Percentiles rank a stretch among this genome's conserved stretches.
phyloP scores from a whole-genome alignment of 139 green algal genomes.

The Chlorella sp. region DNA sequence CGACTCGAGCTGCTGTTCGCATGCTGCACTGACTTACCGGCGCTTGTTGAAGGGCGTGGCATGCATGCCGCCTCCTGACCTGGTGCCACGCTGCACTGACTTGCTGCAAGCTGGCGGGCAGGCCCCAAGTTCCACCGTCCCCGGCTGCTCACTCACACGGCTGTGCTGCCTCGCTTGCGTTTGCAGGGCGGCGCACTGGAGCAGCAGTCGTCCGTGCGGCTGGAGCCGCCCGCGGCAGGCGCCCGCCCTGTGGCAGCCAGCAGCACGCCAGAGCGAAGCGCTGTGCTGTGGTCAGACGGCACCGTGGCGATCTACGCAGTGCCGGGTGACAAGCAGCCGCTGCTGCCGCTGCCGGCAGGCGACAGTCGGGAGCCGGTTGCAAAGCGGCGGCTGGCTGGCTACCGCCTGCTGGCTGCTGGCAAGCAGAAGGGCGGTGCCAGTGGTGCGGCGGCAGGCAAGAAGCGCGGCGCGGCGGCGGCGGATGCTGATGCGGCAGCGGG shows the following conservation, averaged over 20 bases:
- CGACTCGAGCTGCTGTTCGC: too few species aligned
- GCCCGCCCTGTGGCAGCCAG: background rate
- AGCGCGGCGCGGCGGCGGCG: constrained; percentile 1
- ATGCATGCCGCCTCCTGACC: too few species aligned
- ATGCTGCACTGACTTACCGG: too few species aligned
- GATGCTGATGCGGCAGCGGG: background rate
- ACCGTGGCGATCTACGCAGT: constrained; percentile 14
- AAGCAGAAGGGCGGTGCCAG: background rate
- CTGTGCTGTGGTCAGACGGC: constrained; percentile 39
- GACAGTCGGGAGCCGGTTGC: background rate
- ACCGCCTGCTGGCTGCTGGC: background rate
- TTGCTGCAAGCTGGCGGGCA: too few species aligned
- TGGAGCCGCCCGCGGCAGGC: background rate
- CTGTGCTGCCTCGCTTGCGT: too few species aligned
- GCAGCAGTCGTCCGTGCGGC: background rate
- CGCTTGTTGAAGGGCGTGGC: too few species aligned
- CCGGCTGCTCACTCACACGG: too few species aligned
- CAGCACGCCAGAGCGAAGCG: background rate
- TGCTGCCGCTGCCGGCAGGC: background rate
- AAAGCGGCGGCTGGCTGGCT: constrained; percentile 7
- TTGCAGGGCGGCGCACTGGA: background rate
- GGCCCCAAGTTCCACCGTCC: too few species aligned
- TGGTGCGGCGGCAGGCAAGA: constrained; percentile 15
- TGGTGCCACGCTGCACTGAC: too few species aligned
- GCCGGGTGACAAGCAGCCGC: background rate